phyloP scores from a whole-genome alignment of 2,329 filamentous ascomycete species.

The Amesomyces nigricolor region DNA sequence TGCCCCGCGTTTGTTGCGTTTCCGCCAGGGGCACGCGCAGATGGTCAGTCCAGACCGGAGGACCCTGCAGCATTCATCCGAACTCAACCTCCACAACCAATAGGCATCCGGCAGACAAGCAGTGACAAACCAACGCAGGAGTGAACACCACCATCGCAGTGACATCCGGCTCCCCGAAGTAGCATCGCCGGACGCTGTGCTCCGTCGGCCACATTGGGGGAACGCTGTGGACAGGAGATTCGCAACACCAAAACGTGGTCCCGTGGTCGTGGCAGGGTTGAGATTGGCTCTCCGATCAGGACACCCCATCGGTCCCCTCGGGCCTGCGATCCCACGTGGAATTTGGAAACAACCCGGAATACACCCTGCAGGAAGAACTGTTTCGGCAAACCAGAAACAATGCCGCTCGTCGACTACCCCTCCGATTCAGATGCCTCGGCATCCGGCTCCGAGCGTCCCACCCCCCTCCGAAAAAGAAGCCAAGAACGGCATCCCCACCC shows the following conservation, averaged over 20 bases:
- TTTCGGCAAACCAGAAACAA: constrained; percentile 4
- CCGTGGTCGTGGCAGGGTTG: no score
- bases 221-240: no score
- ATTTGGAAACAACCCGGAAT: neutral
- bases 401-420: constrained; percentile 39
- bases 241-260: no score
- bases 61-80: neutral
- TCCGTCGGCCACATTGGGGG: no score
- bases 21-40: neutral
- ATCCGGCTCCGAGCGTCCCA: constrained; percentile 9
- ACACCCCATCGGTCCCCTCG: no score
- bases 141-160: neutral
- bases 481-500: constrained; percentile 5
- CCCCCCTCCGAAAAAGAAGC: constrained; percentile 13
- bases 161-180: constrained; percentile 2
- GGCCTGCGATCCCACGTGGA: neutral
- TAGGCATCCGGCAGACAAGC: neutral
- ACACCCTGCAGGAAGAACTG: neutral
- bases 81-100: neutral
- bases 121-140: neutral
- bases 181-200: no score
- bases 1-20: neutral
- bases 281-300: no score
- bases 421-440: constrained; percentile 26
- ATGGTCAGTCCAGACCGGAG: neutral